Evolutionary conservation across 2,329 filamentous ascomycete species (phyloP), one percentile per base, ranked within the genome.

Genomic region (Fusarium xyrophilum): DNA sequence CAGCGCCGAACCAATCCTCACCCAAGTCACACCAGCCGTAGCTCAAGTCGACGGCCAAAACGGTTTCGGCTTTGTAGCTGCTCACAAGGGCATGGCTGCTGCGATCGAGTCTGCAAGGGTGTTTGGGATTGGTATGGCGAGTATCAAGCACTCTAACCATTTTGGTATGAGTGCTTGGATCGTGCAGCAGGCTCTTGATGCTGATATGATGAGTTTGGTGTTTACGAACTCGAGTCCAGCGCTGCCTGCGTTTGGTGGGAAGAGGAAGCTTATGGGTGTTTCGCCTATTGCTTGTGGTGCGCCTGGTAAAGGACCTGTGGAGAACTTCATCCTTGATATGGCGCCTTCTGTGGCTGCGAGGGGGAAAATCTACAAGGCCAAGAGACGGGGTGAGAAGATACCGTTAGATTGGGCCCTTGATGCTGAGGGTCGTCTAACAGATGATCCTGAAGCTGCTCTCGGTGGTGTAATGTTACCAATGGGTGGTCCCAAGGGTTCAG

Each of bases 131-230:
- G 92, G 92, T 28, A 89, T 96, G 85, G 90, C 90, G 1, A 88
- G 86, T 60, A 83, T 95, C 73, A 91, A 89, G 77, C 89, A 91
- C 78, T 91, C 89, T 40, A 95, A 95, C 72, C 91, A 95, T 77
- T 94, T 92, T 73, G 92, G 92, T 56, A 96, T 96, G 92, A 86
- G 86, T 6, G 92, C 92, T 0, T 95, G 91, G 90, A 75, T 93
- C 1, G 91, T 93, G 14, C 89, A 92, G 76, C 89, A 93, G 77
- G 92, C 91, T 1, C 78, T 94, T 17, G 90, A 95, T 60, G 88
- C 86, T 2, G 83, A 84, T 38, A 88, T 91, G 86, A 89, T 92
- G 85, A 87, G 84, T 57, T 81, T 91, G 19, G 89, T 91, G 4
- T 91, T 91, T 67, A 91, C 89, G 23, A 91, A 91, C 73, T 90